Percentiles rank a stretch among this genome's conserved stretches.
Conservation (phyloP, 257 asterid genomes). For the Penstemon davidsonii region DNA sequence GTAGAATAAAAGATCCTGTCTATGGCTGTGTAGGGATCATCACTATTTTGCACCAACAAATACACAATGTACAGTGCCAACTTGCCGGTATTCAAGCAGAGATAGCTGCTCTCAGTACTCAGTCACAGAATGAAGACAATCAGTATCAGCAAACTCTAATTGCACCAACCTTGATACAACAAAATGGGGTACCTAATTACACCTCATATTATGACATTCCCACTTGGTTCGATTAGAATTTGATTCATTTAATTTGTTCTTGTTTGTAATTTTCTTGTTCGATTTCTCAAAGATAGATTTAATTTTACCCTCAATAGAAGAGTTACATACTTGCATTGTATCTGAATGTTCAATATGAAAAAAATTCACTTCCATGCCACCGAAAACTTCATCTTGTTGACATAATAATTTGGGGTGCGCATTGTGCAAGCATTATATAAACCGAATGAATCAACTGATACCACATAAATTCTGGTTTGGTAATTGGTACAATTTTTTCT, state of each 20-base stretch:
- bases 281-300: not conserved
- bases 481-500: no score
- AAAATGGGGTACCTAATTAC: not conserved
- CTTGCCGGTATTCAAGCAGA: constrained; percentile 54
- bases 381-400: not conserved
- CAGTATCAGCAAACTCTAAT: constrained; percentile 13
- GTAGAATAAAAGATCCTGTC: constrained; percentile 57
- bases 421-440: no score
- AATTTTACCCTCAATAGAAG: no score
- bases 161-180: constrained; percentile 17
- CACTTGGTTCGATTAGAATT: not conserved
- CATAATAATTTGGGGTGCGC: not conserved
- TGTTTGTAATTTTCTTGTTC: no score
- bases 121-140: constrained; percentile 1
- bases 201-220: constrained; percentile 20
- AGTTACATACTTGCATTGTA: no score
- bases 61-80: constrained; percentile 39
- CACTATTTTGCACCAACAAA: constrained; percentile 44
- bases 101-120: constrained; percentile 26
- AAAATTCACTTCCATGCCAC: no score
- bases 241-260: not conserved
- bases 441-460: no score
- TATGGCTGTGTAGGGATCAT: constrained; percentile 65
- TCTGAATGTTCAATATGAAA: no score
- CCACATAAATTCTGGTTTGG: no score